These are phyloP conservation scores for Akanthomyces uredinophilus DNA, from an alignment of 2,329 filamentous ascomycete species.

Conservation along the genomic window DNA sequence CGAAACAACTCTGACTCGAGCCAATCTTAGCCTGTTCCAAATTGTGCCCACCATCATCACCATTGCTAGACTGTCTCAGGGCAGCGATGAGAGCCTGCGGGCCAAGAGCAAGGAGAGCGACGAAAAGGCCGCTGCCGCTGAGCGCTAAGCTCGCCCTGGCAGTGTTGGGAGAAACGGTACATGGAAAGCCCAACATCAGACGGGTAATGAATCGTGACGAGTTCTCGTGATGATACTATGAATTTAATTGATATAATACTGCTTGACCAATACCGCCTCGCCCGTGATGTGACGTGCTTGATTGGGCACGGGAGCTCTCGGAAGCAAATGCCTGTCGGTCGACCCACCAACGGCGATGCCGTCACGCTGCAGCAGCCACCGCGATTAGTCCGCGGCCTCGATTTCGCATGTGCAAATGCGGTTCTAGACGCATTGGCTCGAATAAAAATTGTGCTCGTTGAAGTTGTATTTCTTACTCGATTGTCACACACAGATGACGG, in stretches of 20 bases:
- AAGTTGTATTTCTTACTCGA: background rate
- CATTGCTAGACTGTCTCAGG: slow-evolving; percentile 8
- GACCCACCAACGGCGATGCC: slow-evolving; percentile 7
- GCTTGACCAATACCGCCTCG: background rate
- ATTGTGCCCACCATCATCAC: slow-evolving; percentile 10
- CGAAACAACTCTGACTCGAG: background rate
- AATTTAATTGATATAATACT: slow-evolving; percentile 3
- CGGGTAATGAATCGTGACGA: background rate
- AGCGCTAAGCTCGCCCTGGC: background rate
- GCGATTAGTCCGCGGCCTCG: background rate
- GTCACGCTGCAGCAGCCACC: slow-evolving; percentile 1
- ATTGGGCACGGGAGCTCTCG: background rate
- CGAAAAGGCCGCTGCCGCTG: background rate
- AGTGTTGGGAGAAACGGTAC: background rate
- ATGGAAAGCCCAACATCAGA: slow-evolving; percentile 2
- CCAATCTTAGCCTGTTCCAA: slow-evolving; percentile 2
- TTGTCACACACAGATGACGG: background rate
- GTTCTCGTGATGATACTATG: slow-evolving; percentile 9
- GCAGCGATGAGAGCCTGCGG: slow-evolving; percentile 1
- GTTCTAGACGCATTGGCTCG: background rate
- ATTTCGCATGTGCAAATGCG: background rate
- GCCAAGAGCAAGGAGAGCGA: slow-evolving; percentile 10
- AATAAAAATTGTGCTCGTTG: background rate
- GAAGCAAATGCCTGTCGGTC: background rate
- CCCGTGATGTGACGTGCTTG: background rate